A percentile compares a stretch with the other conserved stretches of the same genome.
Conservation (phyloP, 306 rosid species). For the Amphicarpaea edgeworthii region DNA sequence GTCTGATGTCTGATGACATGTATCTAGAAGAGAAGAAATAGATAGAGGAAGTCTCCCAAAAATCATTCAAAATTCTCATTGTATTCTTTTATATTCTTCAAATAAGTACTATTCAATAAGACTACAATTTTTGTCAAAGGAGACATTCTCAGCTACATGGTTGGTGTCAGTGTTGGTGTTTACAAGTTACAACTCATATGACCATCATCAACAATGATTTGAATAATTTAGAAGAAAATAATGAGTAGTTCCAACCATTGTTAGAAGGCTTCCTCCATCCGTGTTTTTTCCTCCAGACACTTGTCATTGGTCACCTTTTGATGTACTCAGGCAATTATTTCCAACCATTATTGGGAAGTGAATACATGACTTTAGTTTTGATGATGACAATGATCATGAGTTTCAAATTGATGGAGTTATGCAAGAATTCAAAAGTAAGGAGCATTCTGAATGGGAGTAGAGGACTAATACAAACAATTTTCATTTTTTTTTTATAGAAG, state of each 20-base stretch:
- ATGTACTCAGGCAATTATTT: not conserved
- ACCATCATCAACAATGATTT: not conserved
- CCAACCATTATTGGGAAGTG: not conserved
- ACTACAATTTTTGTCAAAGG: too few species aligned
- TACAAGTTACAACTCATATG: too few species aligned
- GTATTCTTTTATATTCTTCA: not conserved
- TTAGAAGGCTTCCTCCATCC: too few species aligned
- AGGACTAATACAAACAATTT: too few species aligned
- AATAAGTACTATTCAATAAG: too few species aligned
- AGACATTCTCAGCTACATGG: not conserved
- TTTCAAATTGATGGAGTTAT: not conserved
- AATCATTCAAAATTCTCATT: not conserved
- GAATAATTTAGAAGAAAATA: not conserved
- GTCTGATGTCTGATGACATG: not conserved
- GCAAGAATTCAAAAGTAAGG: too few species aligned
- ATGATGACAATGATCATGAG: not conserved
- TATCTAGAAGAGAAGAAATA: not conserved
- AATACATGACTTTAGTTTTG: not conserved
- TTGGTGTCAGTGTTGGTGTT: too few species aligned
- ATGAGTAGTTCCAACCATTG: too few species aligned
- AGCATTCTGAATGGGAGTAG: too few species aligned
- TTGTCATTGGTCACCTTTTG: too few species aligned
- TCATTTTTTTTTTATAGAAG: too few species aligned
- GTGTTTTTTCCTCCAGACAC: too few species aligned
- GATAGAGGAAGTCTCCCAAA: not conserved